phyloP scores from a whole-genome alignment of 805 yeast genomes.

The Saccharomycopsis olivae region DNA sequence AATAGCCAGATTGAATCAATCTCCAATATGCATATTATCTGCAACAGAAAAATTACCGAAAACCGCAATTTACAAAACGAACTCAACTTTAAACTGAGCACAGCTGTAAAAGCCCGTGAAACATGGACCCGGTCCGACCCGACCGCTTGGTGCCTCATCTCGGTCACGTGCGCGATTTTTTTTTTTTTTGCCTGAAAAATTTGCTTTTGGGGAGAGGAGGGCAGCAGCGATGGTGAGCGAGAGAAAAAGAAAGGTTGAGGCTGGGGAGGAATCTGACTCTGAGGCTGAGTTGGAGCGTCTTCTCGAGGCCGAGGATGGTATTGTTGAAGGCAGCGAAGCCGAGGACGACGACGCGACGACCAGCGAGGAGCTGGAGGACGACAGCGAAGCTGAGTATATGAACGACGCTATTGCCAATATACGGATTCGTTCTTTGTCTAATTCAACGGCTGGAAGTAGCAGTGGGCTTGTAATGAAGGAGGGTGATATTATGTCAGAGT shows the following conservation, averaged over 20 bases:
- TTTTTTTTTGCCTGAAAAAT: neutral
- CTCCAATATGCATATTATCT: too few relatives aligned
- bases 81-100: too few relatives aligned
- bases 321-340: constrained; percentile 21
- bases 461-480: constrained; percentile 8
- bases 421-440: constrained; percentile 39
- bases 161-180: too few relatives aligned
- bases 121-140: too few relatives aligned
- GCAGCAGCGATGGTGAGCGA: neutral
- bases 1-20: too few relatives aligned
- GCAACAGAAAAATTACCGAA: too few relatives aligned
- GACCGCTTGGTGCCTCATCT: too few relatives aligned
- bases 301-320: constrained; percentile 41
- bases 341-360: constrained; percentile 26
- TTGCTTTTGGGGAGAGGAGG: neutral
- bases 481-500: constrained; percentile 15
- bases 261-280: constrained; percentile 5
- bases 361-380: constrained; percentile 32
- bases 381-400: constrained; percentile 33
- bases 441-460: constrained; percentile 32
- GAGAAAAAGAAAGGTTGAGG: constrained; percentile 3
- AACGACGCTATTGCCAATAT: constrained; percentile 41
- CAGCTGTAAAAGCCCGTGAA: too few relatives aligned
- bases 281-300: constrained; percentile 54
- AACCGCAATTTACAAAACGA: too few relatives aligned